Percentiles rank a stretch among this genome's conserved stretches.
phyloP scores from a whole-genome alignment of 1,284 basidiomycete genomes.

The Tilletia walkeri region DNA sequence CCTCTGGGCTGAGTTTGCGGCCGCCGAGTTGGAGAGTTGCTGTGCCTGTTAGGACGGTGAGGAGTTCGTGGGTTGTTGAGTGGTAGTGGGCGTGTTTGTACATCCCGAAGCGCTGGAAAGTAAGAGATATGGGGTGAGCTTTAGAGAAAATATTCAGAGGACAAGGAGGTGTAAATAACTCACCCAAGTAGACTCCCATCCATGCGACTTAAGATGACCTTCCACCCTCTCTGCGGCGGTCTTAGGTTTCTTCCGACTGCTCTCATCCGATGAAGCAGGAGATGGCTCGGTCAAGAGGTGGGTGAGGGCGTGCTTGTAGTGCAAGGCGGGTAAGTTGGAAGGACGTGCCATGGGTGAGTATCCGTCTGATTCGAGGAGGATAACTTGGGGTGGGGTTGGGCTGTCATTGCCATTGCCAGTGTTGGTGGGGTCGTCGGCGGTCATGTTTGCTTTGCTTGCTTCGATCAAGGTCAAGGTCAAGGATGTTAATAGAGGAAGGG shows the following conservation, averaged over 20 bases:
- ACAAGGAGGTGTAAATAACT: background rate
- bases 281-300: constrained; percentile 1
- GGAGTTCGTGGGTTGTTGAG: constrained; percentile 10
- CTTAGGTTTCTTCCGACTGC: background rate
- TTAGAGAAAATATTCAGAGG: background rate
- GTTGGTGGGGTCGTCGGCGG: too few species aligned
- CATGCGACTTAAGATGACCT: background rate
- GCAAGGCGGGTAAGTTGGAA: background rate
- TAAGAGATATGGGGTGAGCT: background rate
- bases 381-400: background rate
- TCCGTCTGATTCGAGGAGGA: constrained; percentile 10
- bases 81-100: constrained; percentile 16
- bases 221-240: background rate
- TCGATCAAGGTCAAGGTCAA: too few species aligned
- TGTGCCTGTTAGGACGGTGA: background rate
- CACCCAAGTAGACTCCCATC: constrained; percentile 16
- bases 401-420: too few species aligned
- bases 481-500: too few species aligned
- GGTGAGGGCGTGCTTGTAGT: background rate
- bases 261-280: background rate
- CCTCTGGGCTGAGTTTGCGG: background rate
- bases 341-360: constrained; percentile 12
- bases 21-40: constrained; percentile 12
- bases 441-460: too few species aligned
- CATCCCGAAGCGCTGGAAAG: constrained; percentile 12